Evolutionary conservation across 192 early-diverging fungal genomes (phyloP), one percentile per base, ranked within the genome.

Genomic region (Coemansia sp.): DNA sequence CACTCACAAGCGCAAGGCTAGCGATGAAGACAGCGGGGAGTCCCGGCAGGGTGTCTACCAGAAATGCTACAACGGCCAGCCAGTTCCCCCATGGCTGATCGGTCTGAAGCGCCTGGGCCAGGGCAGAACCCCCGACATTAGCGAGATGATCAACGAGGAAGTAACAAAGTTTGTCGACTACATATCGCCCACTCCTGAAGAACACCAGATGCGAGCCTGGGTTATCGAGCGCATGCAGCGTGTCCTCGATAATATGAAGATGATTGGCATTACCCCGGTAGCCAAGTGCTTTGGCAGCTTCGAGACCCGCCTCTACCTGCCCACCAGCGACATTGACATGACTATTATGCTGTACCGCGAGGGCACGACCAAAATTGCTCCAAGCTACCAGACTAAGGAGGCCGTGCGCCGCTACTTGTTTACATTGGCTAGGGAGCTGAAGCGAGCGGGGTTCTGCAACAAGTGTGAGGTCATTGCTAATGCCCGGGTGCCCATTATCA

Each of bases 401-500:
- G 35, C 57, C 8, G 31, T 83, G 0, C 59, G 64, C 16, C 45
- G 50, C 33, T 63, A 68, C 28, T 58, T 93, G 16, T 68, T 79
- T 24, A 63, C 66, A 23, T 46, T 93, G 39, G 81, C 82, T 0
- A 50, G 64, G 9, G 79, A 70, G 20, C 60, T 95, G 24, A 61
- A 78, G 21, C 60, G 71, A 3, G 45, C 63, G 0, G 75, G 76
- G 0, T 82, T 92, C 10, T 79, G 74, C 7, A 48, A 31, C 1
- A 68, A 70, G 26, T 76, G 87, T 24, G 76, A 86, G 40, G 83
- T 89, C 5, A 91, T 95, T 65, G 59, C 77, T 9, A 77, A 84
- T 43, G 92, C 91, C 0, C 79, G 91, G 59, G 94, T 98, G 6
- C 96, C 95, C 3, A 94, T 98, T 60, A 89, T 98, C 66, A 98